Evolutionary conservation across 1,284 basidiomycete species (phyloP), one percentile per base, ranked within the genome.

Genomic region (Omphalotus olearius): DNA sequence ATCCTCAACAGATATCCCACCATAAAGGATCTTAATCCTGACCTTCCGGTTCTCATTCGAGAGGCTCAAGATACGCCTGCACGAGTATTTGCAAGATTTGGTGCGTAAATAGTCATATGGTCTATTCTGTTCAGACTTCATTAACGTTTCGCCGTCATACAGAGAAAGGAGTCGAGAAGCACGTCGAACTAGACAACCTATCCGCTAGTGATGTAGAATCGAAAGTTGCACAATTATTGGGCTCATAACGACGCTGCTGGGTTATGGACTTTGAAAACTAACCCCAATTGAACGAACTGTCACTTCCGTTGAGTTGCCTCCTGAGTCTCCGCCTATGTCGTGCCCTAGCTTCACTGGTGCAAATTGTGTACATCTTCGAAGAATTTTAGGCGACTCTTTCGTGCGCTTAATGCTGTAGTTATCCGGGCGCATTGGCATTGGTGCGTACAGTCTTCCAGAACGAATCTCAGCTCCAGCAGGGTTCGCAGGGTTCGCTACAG

Each of bases 51-150:
- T 38, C 69, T 97, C 60, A 91, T 97, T 62, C 79, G 93, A 58
- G 92, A 97, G 73, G 93, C 93, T n/a, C 76, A 74, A 57, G 92
- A 89, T 28, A 91, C 92, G 7, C 90, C 91, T 44, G 91, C 93
- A 49, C 77, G 92, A 63, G 86, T 85, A 40, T 96, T 95, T 74
- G 93, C 90, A 42, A 78, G 93, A 64, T 95, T 93, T 64, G 93
- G 93, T 96, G 71, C 67, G 92, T 80, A 25, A 17, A 14, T 18
- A 13, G 20, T 47, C 16, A 18, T 3, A 33, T n/a, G 30, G 30
- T 33, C 2, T 13, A 33, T 28, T 10, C 14, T 36, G 28, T 13
- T 7, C 25, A 48, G 4, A 14, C 17, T 9, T 43, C 40, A 25
- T 13, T 52, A 28, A 39, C 16, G 25, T 5, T 13, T 23, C 17